A percentile compares a stretch with the other conserved stretches of the same genome.
These are phyloP conservation scores for Zymoseptoria tritici DNA, from an alignment of 2,329 filamentous ascomycete genomes.

Conservation along the genomic window DNA sequence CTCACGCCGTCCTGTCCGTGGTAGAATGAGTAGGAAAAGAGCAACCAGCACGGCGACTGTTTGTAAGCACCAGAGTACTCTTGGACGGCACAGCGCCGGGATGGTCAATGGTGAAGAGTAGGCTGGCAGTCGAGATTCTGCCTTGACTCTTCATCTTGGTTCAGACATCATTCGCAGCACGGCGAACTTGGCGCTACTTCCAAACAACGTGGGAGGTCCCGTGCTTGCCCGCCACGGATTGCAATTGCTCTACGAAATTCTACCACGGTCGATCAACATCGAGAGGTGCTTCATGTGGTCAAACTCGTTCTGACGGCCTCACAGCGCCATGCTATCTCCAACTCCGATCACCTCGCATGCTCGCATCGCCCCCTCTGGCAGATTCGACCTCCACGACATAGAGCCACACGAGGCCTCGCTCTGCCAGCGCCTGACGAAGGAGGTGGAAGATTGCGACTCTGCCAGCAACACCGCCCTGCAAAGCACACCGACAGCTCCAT, in stretches of 20 bases:
- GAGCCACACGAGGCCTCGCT: slow-evolving; percentile 21
- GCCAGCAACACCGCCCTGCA: slow-evolving; percentile 1
- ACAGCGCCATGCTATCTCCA: slow-evolving; percentile 10
- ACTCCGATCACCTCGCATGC: slow-evolving; percentile 4
- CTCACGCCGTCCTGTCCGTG: background rate
- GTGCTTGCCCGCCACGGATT: background rate
- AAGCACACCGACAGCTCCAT: background rate
- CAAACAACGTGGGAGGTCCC: background rate
- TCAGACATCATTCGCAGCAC: background rate
- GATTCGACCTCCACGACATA: slow-evolving; percentile 14
- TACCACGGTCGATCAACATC: background rate
- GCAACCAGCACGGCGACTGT: background rate
- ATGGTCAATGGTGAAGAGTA: slow-evolving; percentile 13
- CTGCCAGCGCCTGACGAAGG: slow-evolving; percentile 19
- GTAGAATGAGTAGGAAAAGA: background rate
- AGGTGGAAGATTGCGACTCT: slow-evolving; percentile 9
- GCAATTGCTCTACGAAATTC: background rate
- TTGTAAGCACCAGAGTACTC: background rate
- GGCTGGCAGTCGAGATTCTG: slow-evolving; percentile 11
- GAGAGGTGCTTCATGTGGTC: background rate
- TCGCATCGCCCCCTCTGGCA: slow-evolving; percentile 3
- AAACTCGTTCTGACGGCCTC: background rate
- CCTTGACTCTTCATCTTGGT: background rate
- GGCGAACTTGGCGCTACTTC: background rate
- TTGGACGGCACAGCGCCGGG: background rate